Conservation (phyloP, 177 flowering plant genomes). For the Telopea speciosissima region DNA sequence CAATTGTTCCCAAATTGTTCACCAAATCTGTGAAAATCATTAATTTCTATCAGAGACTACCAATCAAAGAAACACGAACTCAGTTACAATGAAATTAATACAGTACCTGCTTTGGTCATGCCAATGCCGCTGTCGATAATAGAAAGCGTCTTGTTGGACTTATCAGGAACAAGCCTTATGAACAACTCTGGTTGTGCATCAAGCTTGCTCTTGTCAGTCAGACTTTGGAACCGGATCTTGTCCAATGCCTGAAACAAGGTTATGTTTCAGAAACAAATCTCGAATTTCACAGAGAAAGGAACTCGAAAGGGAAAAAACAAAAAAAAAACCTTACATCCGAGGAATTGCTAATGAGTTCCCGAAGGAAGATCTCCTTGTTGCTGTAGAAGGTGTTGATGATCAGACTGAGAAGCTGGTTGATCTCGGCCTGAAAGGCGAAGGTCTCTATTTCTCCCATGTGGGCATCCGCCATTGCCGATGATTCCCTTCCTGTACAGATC, state of each 20-base stretch:
- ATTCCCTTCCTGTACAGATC: too few species aligned
- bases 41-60: neutral
- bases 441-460: constrained; percentile 28
- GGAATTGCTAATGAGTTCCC: constrained; percentile 43
- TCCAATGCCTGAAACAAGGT: constrained; percentile 21
- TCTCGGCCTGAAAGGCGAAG: constrained; percentile 45
- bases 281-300: neutral
- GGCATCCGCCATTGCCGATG: constrained; percentile 15
- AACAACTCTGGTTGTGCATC: constrained; percentile 24
- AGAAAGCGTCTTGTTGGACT: constrained; percentile 18
- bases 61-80: constrained; percentile 16
- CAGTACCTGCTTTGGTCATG: constrained; percentile 25
- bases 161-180: constrained; percentile 23
- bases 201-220: constrained; percentile 27
- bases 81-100: too few species aligned
- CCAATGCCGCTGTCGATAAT: constrained; percentile 30
- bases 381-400: constrained; percentile 45
- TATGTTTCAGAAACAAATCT: too few species aligned
- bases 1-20: constrained; percentile 34
- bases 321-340: constrained; percentile 25
- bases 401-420: constrained; percentile 45
- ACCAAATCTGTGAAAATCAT: constrained; percentile 19
- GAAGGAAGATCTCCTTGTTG: constrained; percentile 42
- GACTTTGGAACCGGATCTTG: constrained; percentile 24
- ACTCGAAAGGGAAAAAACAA: neutral